phyloP scores from a whole-genome alignment of 228 moss, liverwort and hornwort genomes.

The Sphagnum fallax region DNA sequence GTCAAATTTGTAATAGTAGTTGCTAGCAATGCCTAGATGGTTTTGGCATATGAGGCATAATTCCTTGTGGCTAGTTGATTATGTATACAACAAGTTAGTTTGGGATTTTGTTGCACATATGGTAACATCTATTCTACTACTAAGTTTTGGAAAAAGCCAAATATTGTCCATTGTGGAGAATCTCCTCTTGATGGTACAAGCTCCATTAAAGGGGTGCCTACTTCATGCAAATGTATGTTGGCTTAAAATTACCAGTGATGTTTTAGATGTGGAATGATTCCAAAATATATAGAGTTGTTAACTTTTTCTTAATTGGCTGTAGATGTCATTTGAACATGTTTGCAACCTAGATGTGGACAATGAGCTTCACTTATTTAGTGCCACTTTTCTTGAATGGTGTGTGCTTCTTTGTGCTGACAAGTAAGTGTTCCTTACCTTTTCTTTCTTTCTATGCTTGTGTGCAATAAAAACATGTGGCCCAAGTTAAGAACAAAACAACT shows the following conservation, averaged over 20 bases:
- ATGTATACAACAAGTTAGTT: slow-evolving; percentile 75
- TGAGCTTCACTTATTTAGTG: slow-evolving; percentile 77
- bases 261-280: background rate
- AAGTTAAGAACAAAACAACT: no score
- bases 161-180: slow-evolving; percentile 87
- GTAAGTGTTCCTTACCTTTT: slow-evolving; percentile 23
- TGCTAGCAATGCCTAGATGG: no score
- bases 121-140: slow-evolving; percentile 78
- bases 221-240: slow-evolving; percentile 88
- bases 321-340: slow-evolving; percentile 97
- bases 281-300: slow-evolving; percentile 1
- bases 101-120: slow-evolving; percentile 98
- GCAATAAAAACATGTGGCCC: background rate
- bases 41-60: no score
- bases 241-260: slow-evolving; percentile 1
- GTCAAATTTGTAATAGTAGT: no score
- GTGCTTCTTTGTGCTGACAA: slow-evolving; percentile 90
- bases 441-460: background rate
- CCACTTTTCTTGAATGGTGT: slow-evolving; percentile 80
- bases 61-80: background rate
- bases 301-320: slow-evolving; percentile 18
- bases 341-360: slow-evolving; percentile 90
- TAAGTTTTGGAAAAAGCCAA: slow-evolving; percentile 73
- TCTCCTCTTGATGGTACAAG: slow-evolving; percentile 74
- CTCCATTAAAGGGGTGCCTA: slow-evolving; percentile 80